Evolutionary conservation across 1,284 basidiomycete species (phyloP).

Genomic region (Heterobasidion irregulare): DNA sequence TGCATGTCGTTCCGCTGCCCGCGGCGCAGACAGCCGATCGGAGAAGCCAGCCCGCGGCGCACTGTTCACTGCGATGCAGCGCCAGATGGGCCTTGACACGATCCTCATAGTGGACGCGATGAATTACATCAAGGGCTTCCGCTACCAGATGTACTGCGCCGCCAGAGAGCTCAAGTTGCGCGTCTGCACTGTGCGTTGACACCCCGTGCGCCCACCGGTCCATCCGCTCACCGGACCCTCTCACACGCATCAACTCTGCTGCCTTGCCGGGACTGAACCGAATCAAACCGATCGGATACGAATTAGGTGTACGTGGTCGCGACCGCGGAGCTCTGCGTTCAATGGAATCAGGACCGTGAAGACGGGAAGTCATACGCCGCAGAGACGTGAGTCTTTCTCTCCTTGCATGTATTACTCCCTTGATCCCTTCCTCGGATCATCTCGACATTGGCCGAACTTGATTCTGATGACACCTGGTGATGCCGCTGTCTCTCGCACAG

Average conservation of each 20-base stretch:
- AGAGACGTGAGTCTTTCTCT: conserved; percentile 56
- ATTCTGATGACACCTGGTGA: background rate
- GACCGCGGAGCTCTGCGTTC: conserved; percentile 67
- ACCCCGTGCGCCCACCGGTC: background rate
- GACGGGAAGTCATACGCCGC: conserved; percentile 50
- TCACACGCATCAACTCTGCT: background rate
- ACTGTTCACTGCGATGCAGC: conserved; percentile 81
- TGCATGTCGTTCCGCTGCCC: background rate
- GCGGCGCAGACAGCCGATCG: conserved; percentile 54
- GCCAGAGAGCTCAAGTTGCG: conserved; percentile 83
- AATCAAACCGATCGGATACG: conserved; percentile 4
- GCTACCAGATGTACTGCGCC: conserved; percentile 97
- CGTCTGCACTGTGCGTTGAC: conserved; percentile 73
- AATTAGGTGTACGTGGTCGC: conserved; percentile 72
- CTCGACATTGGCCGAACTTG: background rate
- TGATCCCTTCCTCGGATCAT: background rate
- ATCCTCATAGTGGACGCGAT: conserved; percentile 87
- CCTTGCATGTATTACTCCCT: background rate
- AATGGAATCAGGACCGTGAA: conserved; percentile 62
- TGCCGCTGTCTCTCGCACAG: conserved; percentile 29
- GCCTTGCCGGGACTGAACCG: background rate
- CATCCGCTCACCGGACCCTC: background rate
- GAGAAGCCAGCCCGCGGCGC: conserved; percentile 89
- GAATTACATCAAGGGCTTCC: conserved; percentile 96
- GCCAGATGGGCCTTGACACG: conserved; percentile 64